Conservation (phyloP, 768 basidiomycete species). For the Trametes elegans region DNA sequence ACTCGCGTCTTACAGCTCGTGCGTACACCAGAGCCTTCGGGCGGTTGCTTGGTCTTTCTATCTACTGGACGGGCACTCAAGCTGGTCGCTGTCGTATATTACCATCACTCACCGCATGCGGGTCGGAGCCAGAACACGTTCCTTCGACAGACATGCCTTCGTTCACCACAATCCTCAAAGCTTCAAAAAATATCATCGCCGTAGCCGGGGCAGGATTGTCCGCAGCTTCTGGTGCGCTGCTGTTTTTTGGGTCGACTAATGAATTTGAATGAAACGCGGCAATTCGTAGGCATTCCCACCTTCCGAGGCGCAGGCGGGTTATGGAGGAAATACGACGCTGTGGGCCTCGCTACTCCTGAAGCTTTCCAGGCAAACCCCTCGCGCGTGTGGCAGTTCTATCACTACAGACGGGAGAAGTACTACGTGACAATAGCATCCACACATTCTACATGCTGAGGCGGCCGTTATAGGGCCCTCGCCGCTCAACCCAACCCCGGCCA, state of each 20-base stretch:
- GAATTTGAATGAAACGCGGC: constrained; percentile 5
- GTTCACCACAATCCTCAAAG: constrained; percentile 24
- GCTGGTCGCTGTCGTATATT: no score
- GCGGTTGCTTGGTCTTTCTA: no score
- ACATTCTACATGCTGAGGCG: not conserved
- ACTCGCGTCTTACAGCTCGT: no score
- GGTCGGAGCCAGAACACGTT: not conserved
- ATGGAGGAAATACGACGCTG: constrained; percentile 51
- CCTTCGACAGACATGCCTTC: constrained; percentile 18
- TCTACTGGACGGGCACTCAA: no score
- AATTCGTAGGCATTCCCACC: constrained; percentile 37
- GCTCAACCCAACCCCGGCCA: constrained; percentile 59
- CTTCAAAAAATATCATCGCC: constrained; percentile 38
- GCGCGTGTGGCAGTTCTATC: constrained; percentile 64
- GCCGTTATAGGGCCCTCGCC: constrained; percentile 38
- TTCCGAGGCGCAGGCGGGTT: constrained; percentile 52
- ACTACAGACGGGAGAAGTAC: constrained; percentile 54
- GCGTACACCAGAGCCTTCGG: no score
- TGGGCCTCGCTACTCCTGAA: constrained; percentile 50
- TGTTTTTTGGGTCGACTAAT: not conserved
- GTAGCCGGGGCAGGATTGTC: constrained; percentile 62
- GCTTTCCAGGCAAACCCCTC: constrained; percentile 49
- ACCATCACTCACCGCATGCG: no score
- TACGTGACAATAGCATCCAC: no score
- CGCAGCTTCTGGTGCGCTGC: constrained; percentile 51